Base-by-base conservation (phyloP, 2,329 filamentous ascomycete species). In the Phialophora macrospora region DNA sequence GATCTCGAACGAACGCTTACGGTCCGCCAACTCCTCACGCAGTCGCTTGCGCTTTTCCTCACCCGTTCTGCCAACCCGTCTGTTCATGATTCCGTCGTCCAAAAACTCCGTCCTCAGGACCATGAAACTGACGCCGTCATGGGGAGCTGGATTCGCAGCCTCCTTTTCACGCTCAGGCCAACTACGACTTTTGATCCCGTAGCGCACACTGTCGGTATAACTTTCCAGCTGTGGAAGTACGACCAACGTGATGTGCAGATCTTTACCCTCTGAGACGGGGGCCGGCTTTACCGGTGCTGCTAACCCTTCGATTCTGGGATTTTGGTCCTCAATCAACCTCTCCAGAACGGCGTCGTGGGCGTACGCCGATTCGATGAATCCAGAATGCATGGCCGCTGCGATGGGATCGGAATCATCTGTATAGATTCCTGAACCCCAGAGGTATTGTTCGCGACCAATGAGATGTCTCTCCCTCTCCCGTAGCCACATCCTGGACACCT, bases 381-480 rank as follows among this genome's bases (percentile, higher is more conserved):
- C 95, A 1, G 89, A 88, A 76, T 99, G 95, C 54, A 99, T 94
- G 66, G 93, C 94, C 1, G 94, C 93, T 0, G 93, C 94, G 26
- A 99, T 85, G 0, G 95, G 88, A 74, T 99, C 95, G 0, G 93
- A 97, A 77, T 99, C 95, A 72, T 99, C 95, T 0, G 93, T 96
- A 75, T 98, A 98, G 6, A 99, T 85, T 44, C 96, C 93, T 0
- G 92, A 95, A 0, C 95, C 95, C 93, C 94, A 99, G 0, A 99
- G 77, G 7, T 91, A 91, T 22, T 90, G 86, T 38, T 92, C 86
- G 7, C 87, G 81, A 11, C 93, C 96, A 59, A 98, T 93, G 71
- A 96, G 91, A 75, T 95, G 91, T 32, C 94, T 85, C 26, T 90
- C 86, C 7, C 83, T 79, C 0, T 87, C 77, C 8, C 86, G 86